Evolutionary conservation across 2,329 filamentous ascomycete species (phyloP), one percentile per base, ranked within the genome.

Genomic region (Amauroascus niger): DNA sequence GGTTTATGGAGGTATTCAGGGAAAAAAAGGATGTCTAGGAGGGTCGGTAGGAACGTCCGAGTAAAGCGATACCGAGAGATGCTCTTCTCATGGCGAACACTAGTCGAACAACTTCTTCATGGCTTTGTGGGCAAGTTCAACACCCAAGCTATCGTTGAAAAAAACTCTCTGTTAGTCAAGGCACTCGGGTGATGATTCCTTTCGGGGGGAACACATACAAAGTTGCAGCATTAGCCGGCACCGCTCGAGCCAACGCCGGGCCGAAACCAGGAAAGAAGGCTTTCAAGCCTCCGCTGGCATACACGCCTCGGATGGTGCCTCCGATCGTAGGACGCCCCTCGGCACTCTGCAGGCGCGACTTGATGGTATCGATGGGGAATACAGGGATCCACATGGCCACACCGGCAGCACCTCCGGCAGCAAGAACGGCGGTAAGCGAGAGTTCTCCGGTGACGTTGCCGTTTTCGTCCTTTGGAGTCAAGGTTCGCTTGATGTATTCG

Each of bases 341-440:
- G 40, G 88, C 88, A 41, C 88, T 95, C 78, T 98, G 93, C 67
- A 98, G 74, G 35, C 90, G 79, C 59, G 85, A 90, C 81, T 98
- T 98, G 74, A 98, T 84, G 0, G 93, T 98, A 67, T 98, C 93
- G 59, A 98, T 80, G 20, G 93, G 93, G 80, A 98, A 98, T 40
- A 98, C 90, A 52, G 93, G 90, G 61, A 96, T 93, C 93, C 93
- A 98, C 93, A 98, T 98, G 58, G 93, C 93, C 24, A 98, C 81
- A 65, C 93, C 93, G 0, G 93, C 93, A 3, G 84, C 87, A 58
- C 87, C 93, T 63, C 93, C 93, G 1, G 93, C 93, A 26, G 82
- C 80, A 63, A 90, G 88, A 54, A 98, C 80, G 9, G 93, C 93
- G 1, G 81, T 74, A 58, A 98, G 76, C 64, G 86, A 91, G 55